A percentile compares a stretch with the other conserved stretches of the same genome.
Evolutionary conservation across 805 yeast genomes (phyloP).

Genomic region (Saccharomycopsis microspora): DNA sequence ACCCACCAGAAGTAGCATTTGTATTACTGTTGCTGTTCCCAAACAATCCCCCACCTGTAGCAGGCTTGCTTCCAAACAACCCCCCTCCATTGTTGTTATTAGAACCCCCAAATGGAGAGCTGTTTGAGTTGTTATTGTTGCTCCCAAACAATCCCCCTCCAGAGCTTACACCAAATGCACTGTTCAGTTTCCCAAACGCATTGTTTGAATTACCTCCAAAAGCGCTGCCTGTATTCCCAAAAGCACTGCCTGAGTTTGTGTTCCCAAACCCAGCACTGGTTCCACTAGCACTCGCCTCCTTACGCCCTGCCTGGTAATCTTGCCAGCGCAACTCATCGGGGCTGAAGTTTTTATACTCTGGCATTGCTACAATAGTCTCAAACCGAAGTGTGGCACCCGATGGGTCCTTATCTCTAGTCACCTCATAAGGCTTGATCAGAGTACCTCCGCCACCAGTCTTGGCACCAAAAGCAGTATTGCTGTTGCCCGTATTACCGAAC

Average conservation of each 20-base stretch:
- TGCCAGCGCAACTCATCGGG: slow-evolving; percentile 82
- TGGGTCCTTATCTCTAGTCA: slow-evolving; percentile 62
- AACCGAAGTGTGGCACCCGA: slow-evolving; percentile 43
- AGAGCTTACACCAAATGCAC: slow-evolving; percentile 14
- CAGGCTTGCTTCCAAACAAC: slow-evolving; percentile 21
- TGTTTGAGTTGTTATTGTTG: slow-evolving; percentile 8
- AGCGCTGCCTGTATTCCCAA: slow-evolving; percentile 13
- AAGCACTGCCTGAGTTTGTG: slow-evolving; percentile 18
- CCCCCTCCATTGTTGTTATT: slow-evolving; percentile 20
- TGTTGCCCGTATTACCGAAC: slow-evolving; percentile 20
- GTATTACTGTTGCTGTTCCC: slow-evolving; percentile 19
- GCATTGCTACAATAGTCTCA: slow-evolving; percentile 80
- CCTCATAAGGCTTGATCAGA: slow-evolving; percentile 54
- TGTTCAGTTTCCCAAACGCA: slow-evolving; percentile 19
- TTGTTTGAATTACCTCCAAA: slow-evolving; percentile 15
- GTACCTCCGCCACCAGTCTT: slow-evolving; percentile 38
- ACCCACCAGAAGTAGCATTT: slow-evolving; percentile 16
- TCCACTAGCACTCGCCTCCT: slow-evolving; percentile 26
- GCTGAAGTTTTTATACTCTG: slow-evolving; percentile 72
- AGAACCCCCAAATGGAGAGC: slow-evolving; percentile 5
- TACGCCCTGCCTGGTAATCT: slow-evolving; percentile 72
- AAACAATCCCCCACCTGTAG: slow-evolving; percentile 25
- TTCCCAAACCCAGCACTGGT: slow-evolving; percentile 14
- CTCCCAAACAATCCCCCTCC: slow-evolving; percentile 23
- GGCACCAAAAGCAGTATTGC: slow-evolving; percentile 18